A percentile compares a stretch with the other conserved stretches of the same genome.
These are phyloP conservation scores for Neurospora sp. DNA, from an alignment of 495 filamentous ascomycete genomes.

Conservation along the genomic window DNA sequence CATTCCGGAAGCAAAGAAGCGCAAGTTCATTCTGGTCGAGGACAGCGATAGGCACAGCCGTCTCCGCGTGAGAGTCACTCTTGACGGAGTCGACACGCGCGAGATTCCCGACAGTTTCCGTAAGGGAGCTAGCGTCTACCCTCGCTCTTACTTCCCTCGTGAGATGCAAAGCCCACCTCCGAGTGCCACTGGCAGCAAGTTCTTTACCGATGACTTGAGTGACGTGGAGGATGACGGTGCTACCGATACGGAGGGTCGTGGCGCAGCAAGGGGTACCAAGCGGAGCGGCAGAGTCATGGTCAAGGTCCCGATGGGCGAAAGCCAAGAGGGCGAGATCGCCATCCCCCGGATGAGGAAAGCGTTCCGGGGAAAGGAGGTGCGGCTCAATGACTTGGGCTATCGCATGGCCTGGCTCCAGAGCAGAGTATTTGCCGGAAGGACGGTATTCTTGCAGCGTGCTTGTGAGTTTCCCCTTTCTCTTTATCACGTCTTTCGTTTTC, in stretches of 20 bases:
- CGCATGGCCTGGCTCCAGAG: constrained; percentile 94
- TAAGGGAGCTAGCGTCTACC: constrained; percentile 76
- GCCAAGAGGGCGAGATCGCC: constrained; percentile 51
- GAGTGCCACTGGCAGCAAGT: constrained; percentile 51
- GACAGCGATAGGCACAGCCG: constrained; percentile 69
- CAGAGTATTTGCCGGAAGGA: constrained; percentile 72
- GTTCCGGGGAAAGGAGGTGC: constrained; percentile 65
- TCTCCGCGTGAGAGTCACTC: constrained; percentile 75
- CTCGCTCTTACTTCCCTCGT: constrained; percentile 77
- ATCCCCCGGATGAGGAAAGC: constrained; percentile 61
- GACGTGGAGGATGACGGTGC: constrained; percentile 46
- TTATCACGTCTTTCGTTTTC: neutral
- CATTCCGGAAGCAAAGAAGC: constrained; percentile 75
- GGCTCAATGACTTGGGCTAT: constrained; percentile 86
- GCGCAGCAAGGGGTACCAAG: constrained; percentile 13
- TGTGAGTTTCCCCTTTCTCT: constrained; percentile 49
- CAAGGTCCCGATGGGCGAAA: constrained; percentile 62
- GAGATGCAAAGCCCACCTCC: constrained; percentile 76
- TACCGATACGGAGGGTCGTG: constrained; percentile 40
- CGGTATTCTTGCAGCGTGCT: constrained; percentile 84
- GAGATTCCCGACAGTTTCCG: constrained; percentile 94
- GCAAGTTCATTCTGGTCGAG: constrained; percentile 94
- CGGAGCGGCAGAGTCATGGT: constrained; percentile 16
- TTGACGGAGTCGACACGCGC: constrained; percentile 80
- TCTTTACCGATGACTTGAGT: constrained; percentile 50